Percentiles rank a stretch among this genome's conserved stretches.
Evolutionary conservation across 225 moss, liverwort and hornwort species (phyloP).

Genomic region (Bryum argenteum): DNA sequence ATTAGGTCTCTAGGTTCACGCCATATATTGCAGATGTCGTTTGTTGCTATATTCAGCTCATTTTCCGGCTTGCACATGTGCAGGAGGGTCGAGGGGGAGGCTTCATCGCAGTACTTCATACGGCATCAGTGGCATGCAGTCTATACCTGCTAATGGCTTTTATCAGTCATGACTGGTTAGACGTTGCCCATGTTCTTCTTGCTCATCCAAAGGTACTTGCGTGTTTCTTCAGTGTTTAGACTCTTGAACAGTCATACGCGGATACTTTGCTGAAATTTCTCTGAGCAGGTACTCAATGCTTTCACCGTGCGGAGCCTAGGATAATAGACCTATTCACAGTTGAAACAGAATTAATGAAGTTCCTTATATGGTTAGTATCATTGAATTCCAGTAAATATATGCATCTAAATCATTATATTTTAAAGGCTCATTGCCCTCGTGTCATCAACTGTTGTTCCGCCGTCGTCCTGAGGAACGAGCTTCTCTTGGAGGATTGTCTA

Average conservation of each 20-base stretch:
- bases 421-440: conserved; percentile 1
- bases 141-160: conserved; percentile 94
- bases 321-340: neutral
- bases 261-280: conserved; percentile 19
- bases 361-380: conserved; percentile 4
- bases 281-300: conserved; percentile 3
- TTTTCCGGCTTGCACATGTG: conserved; percentile 29
- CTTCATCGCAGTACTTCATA: conserved; percentile 86
- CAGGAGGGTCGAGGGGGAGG: conserved; percentile 92
- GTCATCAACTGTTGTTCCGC: conserved; percentile 5
- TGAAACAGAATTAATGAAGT: conserved; percentile 4
- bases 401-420: neutral
- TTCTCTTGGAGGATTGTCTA: conserved; percentile 18
- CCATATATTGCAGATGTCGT: conserved; percentile 5
- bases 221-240: conserved; percentile 13
- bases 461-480: neutral
- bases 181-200: conserved; percentile 91
- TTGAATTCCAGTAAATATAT: neutral
- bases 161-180: conserved; percentile 95
- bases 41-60: conserved; percentile 22
- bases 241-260: conserved; percentile 13
- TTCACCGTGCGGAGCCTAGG: conserved; percentile 12
- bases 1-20: conserved; percentile 22
- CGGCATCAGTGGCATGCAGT: conserved; percentile 96
- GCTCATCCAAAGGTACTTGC: conserved; percentile 90